Base-by-base conservation (phyloP, 2,329 filamentous ascomycete species). In the Paecilomyces niveus region DNA sequence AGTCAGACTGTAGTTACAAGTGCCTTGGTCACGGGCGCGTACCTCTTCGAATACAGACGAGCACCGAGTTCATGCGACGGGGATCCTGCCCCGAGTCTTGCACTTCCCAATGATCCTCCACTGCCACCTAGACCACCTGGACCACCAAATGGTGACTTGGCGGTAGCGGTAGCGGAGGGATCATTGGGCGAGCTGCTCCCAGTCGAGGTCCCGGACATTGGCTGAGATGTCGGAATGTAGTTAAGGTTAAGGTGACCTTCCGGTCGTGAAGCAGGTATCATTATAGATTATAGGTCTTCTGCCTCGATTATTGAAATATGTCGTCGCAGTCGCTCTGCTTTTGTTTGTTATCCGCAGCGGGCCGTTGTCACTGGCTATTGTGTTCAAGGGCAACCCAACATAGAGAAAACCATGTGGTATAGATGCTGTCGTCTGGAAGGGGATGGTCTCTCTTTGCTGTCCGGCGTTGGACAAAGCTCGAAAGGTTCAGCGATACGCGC, bases 1-100 rank as follows among this genome's bases (percentile, higher is more conserved):
- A 58, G 61, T 65, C 58, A n/a, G 18, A 45, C 35, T 11, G n/a
- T 18, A 45, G 35, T 21, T 7, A 18, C 35, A 45, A 8, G 35
- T 3, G 35, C 35, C 5, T n/a, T 18, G 5, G 56, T 9, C n/a
- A 51, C 31, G 22, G 50, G 18, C 64, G 79, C 86, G 71, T 84
- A 96, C 92, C 94, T 87, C 81, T 97, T 97, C 62, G 92, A 92
- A 77, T 89, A 97, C 60, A 97, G 81, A 68, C 93, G 75, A 64
- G 85, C 86, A 59, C 88, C 86, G 70, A 92, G 85, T 66, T 97
- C 94, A 80, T 96, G 92, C 76, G 92, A 97, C 69, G 94, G 94
- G 83, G 94, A 99, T 74, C 92, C 92, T 80, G 91, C 87, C 81
- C 92, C 92, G 71, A 93, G 89, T 79, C 93, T 81, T 65, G 81